These are phyloP conservation scores for Trebouxia sp. DNA, from an alignment of 139 green algal species.

Conservation along the genomic window DNA sequence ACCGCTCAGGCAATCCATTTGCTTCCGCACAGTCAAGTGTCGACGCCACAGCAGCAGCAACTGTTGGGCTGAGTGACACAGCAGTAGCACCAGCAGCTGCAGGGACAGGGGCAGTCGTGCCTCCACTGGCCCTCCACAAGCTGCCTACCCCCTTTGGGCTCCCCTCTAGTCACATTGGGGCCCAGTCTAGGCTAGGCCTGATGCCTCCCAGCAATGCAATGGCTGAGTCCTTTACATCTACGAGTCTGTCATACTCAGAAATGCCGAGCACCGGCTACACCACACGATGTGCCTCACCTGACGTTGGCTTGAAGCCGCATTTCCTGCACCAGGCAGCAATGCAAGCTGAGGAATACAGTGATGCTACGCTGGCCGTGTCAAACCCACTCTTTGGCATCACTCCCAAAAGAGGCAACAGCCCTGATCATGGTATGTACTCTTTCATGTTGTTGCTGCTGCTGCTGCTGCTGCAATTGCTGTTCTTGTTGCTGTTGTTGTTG, in stretches of 20 bases:
- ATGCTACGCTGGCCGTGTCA: not conserved
- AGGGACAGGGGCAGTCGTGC: not conserved
- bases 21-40: not conserved
- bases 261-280: slow-evolving; percentile 6
- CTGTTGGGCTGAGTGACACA: too few relatives aligned
- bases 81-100: not conserved
- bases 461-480: not conserved
- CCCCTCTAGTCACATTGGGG: not conserved
- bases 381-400: not conserved
- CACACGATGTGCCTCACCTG: not conserved
- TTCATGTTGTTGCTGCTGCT: not conserved
- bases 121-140: not conserved
- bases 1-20: not conserved
- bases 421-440: not conserved
- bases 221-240: not conserved
- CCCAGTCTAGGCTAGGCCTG: not conserved
- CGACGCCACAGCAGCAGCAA: not conserved
- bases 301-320: not conserved
- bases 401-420: not conserved
- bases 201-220: not conserved
- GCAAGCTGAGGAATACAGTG: not conserved
- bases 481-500: not conserved
- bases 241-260: slow-evolving; percentile 7
- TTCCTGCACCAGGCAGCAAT: not conserved
- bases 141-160: not conserved